Evolutionary conservation across 495 filamentous ascomycete species (phyloP).

Genomic region (Hypoxylon fuscum): DNA sequence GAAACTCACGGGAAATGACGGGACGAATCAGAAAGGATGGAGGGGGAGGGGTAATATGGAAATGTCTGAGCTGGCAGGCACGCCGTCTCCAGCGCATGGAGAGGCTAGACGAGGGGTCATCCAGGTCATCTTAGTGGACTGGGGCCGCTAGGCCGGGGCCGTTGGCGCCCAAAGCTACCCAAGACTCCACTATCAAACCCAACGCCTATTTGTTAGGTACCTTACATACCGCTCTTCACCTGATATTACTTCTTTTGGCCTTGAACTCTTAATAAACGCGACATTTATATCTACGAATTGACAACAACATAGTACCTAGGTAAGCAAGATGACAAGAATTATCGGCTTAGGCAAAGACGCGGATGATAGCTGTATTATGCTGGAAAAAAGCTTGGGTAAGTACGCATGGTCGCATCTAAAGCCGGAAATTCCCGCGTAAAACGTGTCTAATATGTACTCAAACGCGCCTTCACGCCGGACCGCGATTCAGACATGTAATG

Average conservation of each 20-base stretch:
- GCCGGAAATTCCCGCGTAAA: not conserved
- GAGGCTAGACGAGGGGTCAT: slow-evolving; percentile 2
- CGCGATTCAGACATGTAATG: not conserved
- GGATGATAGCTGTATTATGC: no score
- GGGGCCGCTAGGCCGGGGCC: slow-evolving; percentile 4
- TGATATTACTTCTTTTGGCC: no score
- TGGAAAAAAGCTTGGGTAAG: no score
- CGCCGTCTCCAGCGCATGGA: slow-evolving; percentile 4
- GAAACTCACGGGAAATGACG: slow-evolving; percentile 10
- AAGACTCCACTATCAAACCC: slow-evolving; percentile 10
- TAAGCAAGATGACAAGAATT: no score
- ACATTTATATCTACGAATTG: no score
- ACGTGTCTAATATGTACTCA: no score
- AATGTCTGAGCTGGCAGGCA: no score
- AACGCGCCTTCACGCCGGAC: no score
- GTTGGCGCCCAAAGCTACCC: slow-evolving; percentile 38
- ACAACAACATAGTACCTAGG: no score
- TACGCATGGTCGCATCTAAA: not conserved
- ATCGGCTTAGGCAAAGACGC: no score
- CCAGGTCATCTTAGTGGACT: slow-evolving; percentile 14
- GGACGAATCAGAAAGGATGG: slow-evolving; percentile 22
- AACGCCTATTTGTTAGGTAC: slow-evolving; percentile 12
- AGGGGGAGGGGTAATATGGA: slow-evolving; percentile 32
- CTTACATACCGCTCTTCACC: no score
- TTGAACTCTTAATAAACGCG: not conserved